phyloP scores from a whole-genome alignment of 2,329 filamentous ascomycete genomes.

The Cordyceps tenuipes region DNA sequence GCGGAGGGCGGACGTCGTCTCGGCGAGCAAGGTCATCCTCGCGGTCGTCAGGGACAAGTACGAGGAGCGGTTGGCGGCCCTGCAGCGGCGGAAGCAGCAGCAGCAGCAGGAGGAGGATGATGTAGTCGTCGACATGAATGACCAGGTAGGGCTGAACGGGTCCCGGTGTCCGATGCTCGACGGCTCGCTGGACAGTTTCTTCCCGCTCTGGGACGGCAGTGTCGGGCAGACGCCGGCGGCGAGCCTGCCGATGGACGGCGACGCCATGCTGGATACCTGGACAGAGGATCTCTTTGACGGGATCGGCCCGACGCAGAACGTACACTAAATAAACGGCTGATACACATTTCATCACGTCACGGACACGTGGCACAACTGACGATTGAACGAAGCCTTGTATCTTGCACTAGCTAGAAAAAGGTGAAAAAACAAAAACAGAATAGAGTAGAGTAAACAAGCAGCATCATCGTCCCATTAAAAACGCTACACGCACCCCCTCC shows the following conservation, averaged over 20 bases:
- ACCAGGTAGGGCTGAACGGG: background rate
- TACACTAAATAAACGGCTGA: background rate
- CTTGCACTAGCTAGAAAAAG: background rate
- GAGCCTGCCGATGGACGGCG: background rate
- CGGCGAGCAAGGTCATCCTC: conserved; percentile 39
- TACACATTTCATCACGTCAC: background rate
- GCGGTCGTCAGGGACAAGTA: conserved; percentile 39
- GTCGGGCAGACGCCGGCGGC: conserved; percentile 13
- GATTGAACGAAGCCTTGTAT: background rate
- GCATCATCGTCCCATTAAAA: background rate
- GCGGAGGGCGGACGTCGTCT: conserved; percentile 29
- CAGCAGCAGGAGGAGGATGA: background rate
- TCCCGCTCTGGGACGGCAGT: conserved; percentile 36
- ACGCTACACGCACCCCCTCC: background rate
- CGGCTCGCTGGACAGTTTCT: conserved; percentile 38
- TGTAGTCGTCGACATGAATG: too few relatives aligned
- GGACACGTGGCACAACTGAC: background rate
- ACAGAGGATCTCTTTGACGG: background rate
- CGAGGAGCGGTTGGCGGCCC: conserved; percentile 28
- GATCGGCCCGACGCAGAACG: background rate
- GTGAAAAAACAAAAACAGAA: background rate
- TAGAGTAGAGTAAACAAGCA: background rate
- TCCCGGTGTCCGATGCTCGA: conserved; percentile 44
- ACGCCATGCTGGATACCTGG: conserved; percentile 1
- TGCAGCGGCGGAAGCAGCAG: conserved; percentile 18